Percentiles rank a stretch among this genome's conserved stretches.
Conservation (phyloP, 306 rosid species). For the Herpetospermum pedunculosum region DNA sequence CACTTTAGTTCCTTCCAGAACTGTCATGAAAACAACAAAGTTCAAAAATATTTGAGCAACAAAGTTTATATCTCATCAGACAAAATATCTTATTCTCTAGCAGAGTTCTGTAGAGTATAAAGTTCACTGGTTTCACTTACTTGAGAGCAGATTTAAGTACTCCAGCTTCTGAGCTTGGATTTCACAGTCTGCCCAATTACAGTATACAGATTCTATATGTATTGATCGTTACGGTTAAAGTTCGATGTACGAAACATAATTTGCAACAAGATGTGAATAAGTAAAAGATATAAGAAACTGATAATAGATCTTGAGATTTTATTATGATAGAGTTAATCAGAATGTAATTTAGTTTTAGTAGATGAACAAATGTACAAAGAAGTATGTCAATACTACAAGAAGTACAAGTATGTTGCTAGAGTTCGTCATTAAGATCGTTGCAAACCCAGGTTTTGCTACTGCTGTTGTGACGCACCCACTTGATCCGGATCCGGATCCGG, state of each 20-base stretch:
- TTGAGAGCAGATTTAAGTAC: neutral
- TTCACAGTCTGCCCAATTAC: neutral
- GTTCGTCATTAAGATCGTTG: neutral
- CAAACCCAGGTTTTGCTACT: neutral
- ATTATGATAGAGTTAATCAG: neutral
- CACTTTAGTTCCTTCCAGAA: neutral
- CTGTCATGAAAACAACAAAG: neutral
- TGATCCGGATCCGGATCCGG: neutral
- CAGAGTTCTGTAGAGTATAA: neutral
- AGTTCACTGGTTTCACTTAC: neutral
- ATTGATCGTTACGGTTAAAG: neutral
- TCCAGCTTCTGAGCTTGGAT: neutral
- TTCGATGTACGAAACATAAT: neutral
- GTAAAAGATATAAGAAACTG: neutral
- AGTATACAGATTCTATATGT: neutral
- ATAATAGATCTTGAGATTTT: neutral
- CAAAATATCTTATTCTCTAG: neutral
- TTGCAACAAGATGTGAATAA: neutral
- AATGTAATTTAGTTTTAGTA: neutral
- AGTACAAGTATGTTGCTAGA: too few species aligned
- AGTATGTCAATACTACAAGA: neutral
- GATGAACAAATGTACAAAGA: conserved; percentile 1
- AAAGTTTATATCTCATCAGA: neutral
- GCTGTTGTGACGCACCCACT: neutral
- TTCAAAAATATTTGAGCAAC: neutral